phyloP scores from a whole-genome alignment of 257 asterid species.

The Orobanche coerulescens region DNA sequence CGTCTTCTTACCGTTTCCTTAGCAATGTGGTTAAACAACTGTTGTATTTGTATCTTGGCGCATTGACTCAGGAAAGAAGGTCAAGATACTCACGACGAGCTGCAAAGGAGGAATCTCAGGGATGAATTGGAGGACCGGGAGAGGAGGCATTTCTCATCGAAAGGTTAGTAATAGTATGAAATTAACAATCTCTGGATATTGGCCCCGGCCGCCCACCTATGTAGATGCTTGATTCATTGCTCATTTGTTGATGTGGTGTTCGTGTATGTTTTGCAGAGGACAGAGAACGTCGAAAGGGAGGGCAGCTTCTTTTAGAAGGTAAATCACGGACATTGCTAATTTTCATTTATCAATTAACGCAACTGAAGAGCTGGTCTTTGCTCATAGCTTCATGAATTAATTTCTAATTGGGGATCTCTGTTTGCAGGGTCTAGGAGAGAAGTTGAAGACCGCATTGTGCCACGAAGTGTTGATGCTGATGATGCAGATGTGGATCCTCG shows the following conservation, averaged over 20 bases:
- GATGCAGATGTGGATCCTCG: constrained; percentile 62
- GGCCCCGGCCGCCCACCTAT: not conserved
- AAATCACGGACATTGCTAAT: constrained; percentile 17
- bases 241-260: not conserved
- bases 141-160: constrained; percentile 67
- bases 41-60: constrained; percentile 3
- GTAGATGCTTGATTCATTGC: not conserved
- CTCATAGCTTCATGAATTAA: not conserved
- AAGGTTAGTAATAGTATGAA: constrained; percentile 33
- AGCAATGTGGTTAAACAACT: not conserved
- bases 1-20: not conserved
- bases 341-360: not conserved
- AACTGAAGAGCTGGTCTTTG: not conserved
- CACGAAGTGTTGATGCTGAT: constrained; percentile 79
- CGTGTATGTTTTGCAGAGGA: constrained; percentile 56
- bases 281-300: constrained; percentile 77
- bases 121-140: constrained; percentile 76
- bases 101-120: constrained; percentile 62
- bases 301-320: constrained; percentile 86
- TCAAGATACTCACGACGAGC: constrained; percentile 77
- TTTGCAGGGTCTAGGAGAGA: constrained; percentile 68
- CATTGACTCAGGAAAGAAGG: constrained; percentile 64
- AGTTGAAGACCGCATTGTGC: constrained; percentile 63
- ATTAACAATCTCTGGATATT: not conserved
- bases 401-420: not conserved